These are phyloP conservation scores for Aspergillus floridensis DNA, from an alignment of 2,329 filamentous ascomycete genomes.

Conservation along the genomic window DNA sequence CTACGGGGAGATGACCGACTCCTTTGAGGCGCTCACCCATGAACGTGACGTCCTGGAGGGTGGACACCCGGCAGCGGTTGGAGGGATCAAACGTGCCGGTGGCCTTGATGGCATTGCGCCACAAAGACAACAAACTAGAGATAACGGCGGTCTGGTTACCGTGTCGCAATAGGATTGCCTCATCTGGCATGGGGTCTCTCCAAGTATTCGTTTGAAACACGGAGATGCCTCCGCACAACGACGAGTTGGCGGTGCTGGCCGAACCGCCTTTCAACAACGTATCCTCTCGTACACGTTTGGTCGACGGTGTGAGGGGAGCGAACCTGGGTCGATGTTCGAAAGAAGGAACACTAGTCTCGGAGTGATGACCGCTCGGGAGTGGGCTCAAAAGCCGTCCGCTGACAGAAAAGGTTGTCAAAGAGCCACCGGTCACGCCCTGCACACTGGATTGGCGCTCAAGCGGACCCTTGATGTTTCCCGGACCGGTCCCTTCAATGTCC, in stretches of 20 bases:
- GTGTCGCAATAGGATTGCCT: conserved; percentile 46
- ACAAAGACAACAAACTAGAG: conserved; percentile 44
- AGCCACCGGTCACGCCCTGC: conserved; percentile 41
- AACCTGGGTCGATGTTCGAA: conserved; percentile 38
- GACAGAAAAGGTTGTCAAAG: conserved; percentile 43
- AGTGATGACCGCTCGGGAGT: conserved; percentile 19
- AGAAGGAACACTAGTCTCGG: conserved; percentile 24
- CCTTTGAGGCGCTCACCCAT: conserved; percentile 43
- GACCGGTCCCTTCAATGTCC: conserved; percentile 48
- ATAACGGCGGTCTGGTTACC: conserved; percentile 42
- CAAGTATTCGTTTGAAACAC: conserved; percentile 39
- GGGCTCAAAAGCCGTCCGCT: conserved; percentile 39
- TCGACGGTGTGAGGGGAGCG: conserved; percentile 50
- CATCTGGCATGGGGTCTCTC: conserved; percentile 39
- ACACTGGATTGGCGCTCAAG: conserved; percentile 38
- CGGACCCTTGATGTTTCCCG: conserved; percentile 39
- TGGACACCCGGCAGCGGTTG: conserved; percentile 37
- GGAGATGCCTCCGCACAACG: conserved; percentile 42
- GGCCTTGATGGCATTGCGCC: conserved; percentile 42
- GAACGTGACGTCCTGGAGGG: conserved; percentile 39
- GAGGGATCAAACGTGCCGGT: conserved; percentile 41
- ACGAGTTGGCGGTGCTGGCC: conserved; percentile 27
- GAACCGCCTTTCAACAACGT: conserved; percentile 41
- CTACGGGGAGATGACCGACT: conserved; percentile 37
- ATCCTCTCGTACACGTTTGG: conserved; percentile 46